Conservation (phyloP, 73 alveolate species). For the Breviolum minutum region DNA sequence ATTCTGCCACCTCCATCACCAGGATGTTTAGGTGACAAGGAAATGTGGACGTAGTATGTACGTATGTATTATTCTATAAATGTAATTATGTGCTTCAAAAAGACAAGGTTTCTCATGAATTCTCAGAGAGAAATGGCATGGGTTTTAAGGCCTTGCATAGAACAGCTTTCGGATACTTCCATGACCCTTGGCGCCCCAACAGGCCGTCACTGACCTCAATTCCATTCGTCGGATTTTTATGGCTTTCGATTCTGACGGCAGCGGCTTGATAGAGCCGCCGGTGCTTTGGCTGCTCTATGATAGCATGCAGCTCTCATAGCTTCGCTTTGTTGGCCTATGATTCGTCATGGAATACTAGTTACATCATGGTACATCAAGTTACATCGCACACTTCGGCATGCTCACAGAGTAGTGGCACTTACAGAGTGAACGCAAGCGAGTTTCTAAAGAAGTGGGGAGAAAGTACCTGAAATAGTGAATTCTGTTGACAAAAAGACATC, state of each 20-base stretch:
- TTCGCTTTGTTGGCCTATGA: too few relatives aligned
- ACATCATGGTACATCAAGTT: too few relatives aligned
- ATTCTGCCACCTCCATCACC: too few relatives aligned
- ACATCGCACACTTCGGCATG: too few relatives aligned
- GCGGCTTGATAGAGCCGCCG: conserved; percentile 83
- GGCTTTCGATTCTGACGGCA: conserved; percentile 58
- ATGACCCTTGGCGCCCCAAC: background rate
- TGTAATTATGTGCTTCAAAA: too few relatives aligned
- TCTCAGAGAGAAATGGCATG: background rate
- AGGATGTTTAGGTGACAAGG: too few relatives aligned
- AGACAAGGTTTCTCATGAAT: too few relatives aligned
- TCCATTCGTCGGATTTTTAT: conserved; percentile 61
- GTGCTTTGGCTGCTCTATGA: background rate
- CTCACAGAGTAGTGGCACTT: too few relatives aligned
- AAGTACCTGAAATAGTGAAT: background rate
- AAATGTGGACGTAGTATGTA: too few relatives aligned
- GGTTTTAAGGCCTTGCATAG: background rate
- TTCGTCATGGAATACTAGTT: too few relatives aligned
- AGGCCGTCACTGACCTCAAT: conserved; percentile 74
- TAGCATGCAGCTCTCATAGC: background rate
- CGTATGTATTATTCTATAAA: too few relatives aligned
- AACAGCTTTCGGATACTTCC: background rate
- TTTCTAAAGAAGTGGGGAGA: background rate
- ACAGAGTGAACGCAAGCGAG: background rate
- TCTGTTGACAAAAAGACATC: too few relatives aligned